Base-by-base conservation (phyloP, 805 yeast genomes). In the Wickerhamiella sorbophila region DNA sequence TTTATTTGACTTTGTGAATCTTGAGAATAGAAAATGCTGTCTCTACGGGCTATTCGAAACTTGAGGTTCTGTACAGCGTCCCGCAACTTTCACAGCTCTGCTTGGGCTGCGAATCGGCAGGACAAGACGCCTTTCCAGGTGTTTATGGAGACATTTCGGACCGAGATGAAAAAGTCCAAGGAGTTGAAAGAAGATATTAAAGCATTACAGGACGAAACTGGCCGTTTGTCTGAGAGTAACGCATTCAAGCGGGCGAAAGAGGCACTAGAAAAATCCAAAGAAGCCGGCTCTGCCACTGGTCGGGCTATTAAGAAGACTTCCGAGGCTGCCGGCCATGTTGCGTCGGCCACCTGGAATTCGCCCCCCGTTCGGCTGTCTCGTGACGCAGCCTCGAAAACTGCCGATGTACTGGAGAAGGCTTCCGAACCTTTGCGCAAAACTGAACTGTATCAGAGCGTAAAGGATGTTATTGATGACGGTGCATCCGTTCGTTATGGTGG, bases 181-280 rank as follows among this genome's bases (percentile, higher is more conserved):
- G 97, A 91, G 60, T 71, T 91, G 46, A 93, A 87, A 56, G 86
- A 84, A 43, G 85, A 86, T 54, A 85, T 91, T 57, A 91, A 88
- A 62, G 94, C 95, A 14, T 70, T 91, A 42, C 94, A 85, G 59
- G 95, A 87, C 63, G 97, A 93, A 51, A 84, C 96, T 3, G 97
- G 95, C 33, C 76, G 86, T 53, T 72, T 91, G 60, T 84, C 94
- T 26, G 97, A 91, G 52, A 79, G 91, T 39, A 95, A 86, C 42
- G 94, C 97, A 2, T 87, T 83, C 66, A 83, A 79, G 60, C 75
- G 72, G 54, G 98, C 98, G 27, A 79, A 81, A 57, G 95, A 86
- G 46, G 98, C 98, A 0, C 85, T 79, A 53, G 81, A 81, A 43
- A 72, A 69, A 42, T 95, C 97, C 2, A 91, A 82, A 54, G 77